Evolutionary conservation across 306 rosid species (phyloP).

Genomic region (Prosopis cineraria): DNA sequence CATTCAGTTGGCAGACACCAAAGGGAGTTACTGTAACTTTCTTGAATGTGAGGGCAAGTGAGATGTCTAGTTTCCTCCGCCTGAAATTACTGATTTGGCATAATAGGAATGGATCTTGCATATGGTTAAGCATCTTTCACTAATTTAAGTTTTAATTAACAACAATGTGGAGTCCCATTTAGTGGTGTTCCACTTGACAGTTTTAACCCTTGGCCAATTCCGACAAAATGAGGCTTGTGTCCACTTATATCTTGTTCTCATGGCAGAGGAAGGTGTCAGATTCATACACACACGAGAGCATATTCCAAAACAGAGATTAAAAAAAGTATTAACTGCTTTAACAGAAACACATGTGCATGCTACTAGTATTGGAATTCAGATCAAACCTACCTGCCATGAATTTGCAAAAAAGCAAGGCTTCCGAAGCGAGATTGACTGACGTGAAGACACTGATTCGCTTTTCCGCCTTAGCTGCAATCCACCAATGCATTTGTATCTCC

Average conservation of each 20-base stretch:
- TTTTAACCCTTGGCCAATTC: not conserved
- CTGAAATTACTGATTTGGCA: not conserved
- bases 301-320: not conserved
- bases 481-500: not conserved
- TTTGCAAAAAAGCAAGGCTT: not conserved
- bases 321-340: not conserved
- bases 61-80: not conserved
- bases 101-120: slow-evolving; percentile 19
- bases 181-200: slow-evolving; percentile 37
- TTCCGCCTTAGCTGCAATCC: not conserved
- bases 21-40: not conserved
- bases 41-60: not conserved
- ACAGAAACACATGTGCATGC: slow-evolving; percentile 4
- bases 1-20: not conserved
- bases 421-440: not conserved
- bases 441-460: slow-evolving; percentile 13
- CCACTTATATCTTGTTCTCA: slow-evolving; percentile 17
- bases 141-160: slow-evolving; percentile 4
- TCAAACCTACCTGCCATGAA: not conserved
- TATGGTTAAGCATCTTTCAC: slow-evolving; percentile 29
- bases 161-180: slow-evolving; percentile 23
- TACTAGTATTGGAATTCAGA: not conserved
- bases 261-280: slow-evolving; percentile 1
- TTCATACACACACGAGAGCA: not conserved
- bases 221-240: slow-evolving; percentile 9